Conservation (phyloP, 441 rosid genomes). For the Brassica balearica region DNA sequence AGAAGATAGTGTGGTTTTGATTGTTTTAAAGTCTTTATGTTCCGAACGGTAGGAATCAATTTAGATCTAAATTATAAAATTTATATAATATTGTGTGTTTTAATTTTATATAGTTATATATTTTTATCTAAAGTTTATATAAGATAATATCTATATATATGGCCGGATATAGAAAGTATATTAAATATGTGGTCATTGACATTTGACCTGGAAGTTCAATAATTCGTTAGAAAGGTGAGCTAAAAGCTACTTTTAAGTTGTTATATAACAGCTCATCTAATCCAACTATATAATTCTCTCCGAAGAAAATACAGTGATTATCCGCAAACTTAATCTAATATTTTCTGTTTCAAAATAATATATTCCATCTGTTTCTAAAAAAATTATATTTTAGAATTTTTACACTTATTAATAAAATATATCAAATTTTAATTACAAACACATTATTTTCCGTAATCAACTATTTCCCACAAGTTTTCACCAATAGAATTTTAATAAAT, state of each 20-base stretch:
- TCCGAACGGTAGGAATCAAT: not conserved
- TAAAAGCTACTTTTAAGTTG: constrained; percentile 30
- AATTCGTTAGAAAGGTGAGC: constrained; percentile 22
- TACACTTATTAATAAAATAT: too few species aligned
- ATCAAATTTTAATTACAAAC: too few species aligned
- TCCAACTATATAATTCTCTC: constrained; percentile 16
- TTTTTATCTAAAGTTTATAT: not conserved
- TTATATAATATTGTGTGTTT: not conserved
- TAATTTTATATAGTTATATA: not conserved
- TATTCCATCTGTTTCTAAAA: too few species aligned
- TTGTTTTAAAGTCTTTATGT: not conserved
- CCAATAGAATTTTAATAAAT: too few species aligned
- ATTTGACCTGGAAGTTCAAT: constrained; percentile 14
- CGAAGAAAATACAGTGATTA: not conserved
- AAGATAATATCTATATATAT: not conserved
- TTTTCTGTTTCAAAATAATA: too few species aligned
- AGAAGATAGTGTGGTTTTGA: not conserved
- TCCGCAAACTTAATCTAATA: not conserved
- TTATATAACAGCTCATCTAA: constrained; percentile 41
- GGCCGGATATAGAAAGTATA: not conserved
- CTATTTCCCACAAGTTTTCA: too few species aligned
- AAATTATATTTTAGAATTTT: too few species aligned
- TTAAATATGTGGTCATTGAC: constrained; percentile 16
- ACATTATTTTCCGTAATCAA: too few species aligned
- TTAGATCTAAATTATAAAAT: not conserved